Evolutionary conservation across 371 early-diverging fungal genomes (phyloP).

Genomic region (Mucor ambiguus): DNA sequence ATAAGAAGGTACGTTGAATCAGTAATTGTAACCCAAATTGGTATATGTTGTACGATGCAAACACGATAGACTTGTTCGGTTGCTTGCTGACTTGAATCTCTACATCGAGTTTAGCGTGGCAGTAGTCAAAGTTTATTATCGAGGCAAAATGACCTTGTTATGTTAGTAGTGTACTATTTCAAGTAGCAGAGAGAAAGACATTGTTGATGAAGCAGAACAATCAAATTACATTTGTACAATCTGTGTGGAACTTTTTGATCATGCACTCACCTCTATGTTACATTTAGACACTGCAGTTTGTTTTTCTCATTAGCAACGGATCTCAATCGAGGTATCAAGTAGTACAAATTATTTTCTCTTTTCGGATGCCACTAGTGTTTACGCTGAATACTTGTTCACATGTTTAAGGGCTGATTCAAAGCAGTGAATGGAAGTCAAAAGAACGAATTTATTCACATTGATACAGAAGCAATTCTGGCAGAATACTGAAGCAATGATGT

Average conservation of each 20-base stretch:
- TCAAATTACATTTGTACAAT: not conserved
- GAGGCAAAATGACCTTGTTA: too few relatives aligned
- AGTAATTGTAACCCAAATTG: too few relatives aligned
- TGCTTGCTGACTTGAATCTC: too few relatives aligned
- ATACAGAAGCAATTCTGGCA: not conserved
- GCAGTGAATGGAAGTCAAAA: not conserved
- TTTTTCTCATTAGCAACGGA: conserved; percentile 1
- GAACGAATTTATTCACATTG: not conserved
- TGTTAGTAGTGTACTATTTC: too few relatives aligned
- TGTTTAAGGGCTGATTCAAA: not conserved
- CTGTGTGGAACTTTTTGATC: not conserved
- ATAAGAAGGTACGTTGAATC: too few relatives aligned
- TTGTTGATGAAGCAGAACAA: not conserved
- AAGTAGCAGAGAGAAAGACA: too few relatives aligned
- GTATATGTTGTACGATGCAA: too few relatives aligned
- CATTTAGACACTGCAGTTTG: not conserved
- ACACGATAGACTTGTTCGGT: too few relatives aligned
- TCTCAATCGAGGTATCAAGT: not conserved
- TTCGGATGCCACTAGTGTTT: not conserved
- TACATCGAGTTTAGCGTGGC: too few relatives aligned
- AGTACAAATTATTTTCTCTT: conserved; percentile 1
- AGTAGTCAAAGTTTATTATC: too few relatives aligned
- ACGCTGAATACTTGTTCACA: not conserved
- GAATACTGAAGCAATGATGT: not conserved
- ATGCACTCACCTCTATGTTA: not conserved